These are phyloP conservation scores for Boletus barrowsii DNA, from an alignment of 768 basidiomycete species.

Conservation along the genomic window DNA sequence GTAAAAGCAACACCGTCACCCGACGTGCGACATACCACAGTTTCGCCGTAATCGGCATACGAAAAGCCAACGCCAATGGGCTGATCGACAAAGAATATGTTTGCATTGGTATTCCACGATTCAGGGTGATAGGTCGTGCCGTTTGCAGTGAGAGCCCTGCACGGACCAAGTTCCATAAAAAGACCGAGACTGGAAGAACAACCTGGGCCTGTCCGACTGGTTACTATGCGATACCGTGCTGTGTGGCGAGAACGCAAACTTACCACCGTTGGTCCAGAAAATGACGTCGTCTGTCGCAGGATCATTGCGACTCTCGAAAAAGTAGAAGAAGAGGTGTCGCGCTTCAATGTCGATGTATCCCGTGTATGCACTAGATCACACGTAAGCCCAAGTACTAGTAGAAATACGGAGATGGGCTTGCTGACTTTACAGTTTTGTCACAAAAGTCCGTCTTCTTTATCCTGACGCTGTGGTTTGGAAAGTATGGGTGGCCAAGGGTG, in stretches of 20 bases:
- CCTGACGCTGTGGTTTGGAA: slow-evolving; percentile 42
- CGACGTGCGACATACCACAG: slow-evolving; percentile 30
- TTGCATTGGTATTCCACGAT: slow-evolving; percentile 66
- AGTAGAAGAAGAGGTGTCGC: slow-evolving; percentile 69
- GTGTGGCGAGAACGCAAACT: slow-evolving; percentile 26
- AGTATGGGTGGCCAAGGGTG: slow-evolving; percentile 40
- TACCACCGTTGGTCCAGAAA: slow-evolving; percentile 57
- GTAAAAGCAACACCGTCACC: not conserved
- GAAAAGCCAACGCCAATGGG: slow-evolving; percentile 47
- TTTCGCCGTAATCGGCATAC: slow-evolving; percentile 42
- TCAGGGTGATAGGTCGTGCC: slow-evolving; percentile 54
- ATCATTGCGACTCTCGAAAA: slow-evolving; percentile 65
- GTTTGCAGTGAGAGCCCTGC: slow-evolving; percentile 52
- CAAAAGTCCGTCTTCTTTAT: slow-evolving; percentile 40
- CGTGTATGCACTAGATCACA: slow-evolving; percentile 46
- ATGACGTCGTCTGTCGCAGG: slow-evolving; percentile 59
- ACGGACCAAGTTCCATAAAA: slow-evolving; percentile 76
- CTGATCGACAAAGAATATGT: slow-evolving; percentile 46
- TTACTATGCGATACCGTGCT: not conserved
- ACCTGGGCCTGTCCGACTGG: slow-evolving; percentile 38
- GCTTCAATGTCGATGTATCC: slow-evolving; percentile 68
- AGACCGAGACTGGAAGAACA: slow-evolving; percentile 60
- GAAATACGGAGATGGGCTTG: not conserved
- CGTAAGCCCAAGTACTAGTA: not conserved
- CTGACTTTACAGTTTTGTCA: slow-evolving; percentile 39